Base-by-base conservation (phyloP, 768 basidiomycete genomes). In the Amanita rubescens region DNA sequence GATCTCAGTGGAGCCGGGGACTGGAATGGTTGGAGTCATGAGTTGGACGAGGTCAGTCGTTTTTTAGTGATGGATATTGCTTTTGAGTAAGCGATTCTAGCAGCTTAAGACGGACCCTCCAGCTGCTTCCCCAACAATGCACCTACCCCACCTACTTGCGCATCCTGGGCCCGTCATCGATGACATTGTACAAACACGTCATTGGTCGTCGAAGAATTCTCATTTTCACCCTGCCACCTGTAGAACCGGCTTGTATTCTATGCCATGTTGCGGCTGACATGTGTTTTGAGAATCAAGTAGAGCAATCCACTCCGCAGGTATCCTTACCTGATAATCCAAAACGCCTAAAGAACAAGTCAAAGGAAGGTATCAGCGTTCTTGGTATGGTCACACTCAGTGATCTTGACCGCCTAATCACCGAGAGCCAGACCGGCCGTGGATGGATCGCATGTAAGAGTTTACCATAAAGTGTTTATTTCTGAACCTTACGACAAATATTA, bases 321-420 rank as follows among this genome's bases (percentile, higher is more conserved):
- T 22, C 30, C 19, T 10, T 39, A 8, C 49, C 55, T 33, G 47
- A 52, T 5, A 37, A 49, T 19, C 24, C 32, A n/a, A 60, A 57
- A 27, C 54, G 58, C 34, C 61, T 61, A 59, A 70, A 59, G 59
- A 72, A 69, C 35, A 75, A 71, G 37, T 76, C 75, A 58, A 72
- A 68, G 51, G 76, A 80, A 14, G 76, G 80, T 0, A 76, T 86
- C 52, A 79, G 72, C 55, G 86, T 90, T 2, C 75, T 93, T 2
- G 90, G 90, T 0, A 84, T 89, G 79, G 77, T 92, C 27, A 91
- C 88, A 0, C 74, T 93, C 0, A 81, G 74, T 43, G 90, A 93
- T 62, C 65, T 89, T 39, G 81, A 82, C 55, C 74, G 79, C 55
- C 63, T 92, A 50, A 68, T 77, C 51, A 65, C 68, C 15, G 86